Evolutionary conservation across 2,329 filamentous ascomycete genomes (phyloP).

Genomic region (Metarhizium anisopliae): DNA sequence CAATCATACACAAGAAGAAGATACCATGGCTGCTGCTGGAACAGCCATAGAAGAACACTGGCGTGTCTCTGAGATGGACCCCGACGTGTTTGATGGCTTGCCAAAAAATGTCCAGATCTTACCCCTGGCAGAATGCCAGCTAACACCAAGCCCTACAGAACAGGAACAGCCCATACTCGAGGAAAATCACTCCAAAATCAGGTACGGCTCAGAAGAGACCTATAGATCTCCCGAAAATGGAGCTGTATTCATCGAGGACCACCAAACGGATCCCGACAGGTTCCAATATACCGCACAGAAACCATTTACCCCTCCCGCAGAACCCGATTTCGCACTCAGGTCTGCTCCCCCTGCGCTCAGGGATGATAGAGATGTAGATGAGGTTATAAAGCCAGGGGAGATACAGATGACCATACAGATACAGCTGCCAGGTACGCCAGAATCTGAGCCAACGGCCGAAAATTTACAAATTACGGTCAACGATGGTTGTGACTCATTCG

Average conservation of each 20-base stretch:
- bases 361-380: not conserved
- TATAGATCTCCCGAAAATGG: not conserved
- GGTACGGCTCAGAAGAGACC: not conserved
- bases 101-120: not conserved
- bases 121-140: not conserved
- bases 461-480: not conserved
- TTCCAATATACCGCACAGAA: not conserved
- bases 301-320: not conserved
- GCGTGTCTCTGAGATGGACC: not conserved
- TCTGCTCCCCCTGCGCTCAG: not conserved
- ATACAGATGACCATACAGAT: not conserved
- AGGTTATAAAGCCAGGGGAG: not conserved
- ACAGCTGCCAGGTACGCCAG: not conserved
- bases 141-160: not conserved
- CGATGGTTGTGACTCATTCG: not conserved
- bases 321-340: not conserved
- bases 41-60: not conserved
- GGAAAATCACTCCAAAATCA: not conserved
- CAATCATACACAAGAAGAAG: no score
- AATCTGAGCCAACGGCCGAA: not conserved
- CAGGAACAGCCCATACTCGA: not conserved
- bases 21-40: not conserved
- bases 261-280: not conserved
- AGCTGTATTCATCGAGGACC: not conserved
- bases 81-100: not conserved